Conservation (phyloP, 495 filamentous ascomycete species). For the Aspergillus biplanus region DNA sequence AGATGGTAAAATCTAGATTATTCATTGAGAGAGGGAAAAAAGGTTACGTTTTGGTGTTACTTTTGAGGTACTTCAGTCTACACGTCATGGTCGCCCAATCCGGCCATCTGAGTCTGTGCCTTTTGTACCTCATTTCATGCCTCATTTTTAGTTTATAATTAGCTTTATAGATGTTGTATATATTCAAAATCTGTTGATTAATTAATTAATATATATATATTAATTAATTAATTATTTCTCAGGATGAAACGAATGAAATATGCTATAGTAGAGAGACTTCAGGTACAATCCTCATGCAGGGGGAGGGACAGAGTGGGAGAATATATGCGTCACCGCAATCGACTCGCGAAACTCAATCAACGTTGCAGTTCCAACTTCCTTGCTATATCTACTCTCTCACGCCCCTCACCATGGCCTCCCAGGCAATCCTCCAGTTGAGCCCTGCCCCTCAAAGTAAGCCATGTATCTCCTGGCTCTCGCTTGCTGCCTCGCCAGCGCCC, state of each 20-base stretch:
- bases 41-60: background rate
- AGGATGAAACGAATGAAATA: no score
- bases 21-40: background rate
- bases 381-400: background rate
- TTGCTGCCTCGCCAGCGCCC: constrained; percentile 18
- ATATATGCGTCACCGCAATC: constrained; percentile 14
- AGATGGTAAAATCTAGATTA: no score
- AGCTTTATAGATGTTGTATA: no score
- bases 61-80: background rate
- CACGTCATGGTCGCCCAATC: background rate
- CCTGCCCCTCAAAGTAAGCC: background rate
- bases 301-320: background rate
- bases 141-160: no score
- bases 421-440: background rate
- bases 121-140: no score
- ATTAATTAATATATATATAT: no score
- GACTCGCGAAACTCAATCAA: constrained; percentile 1
- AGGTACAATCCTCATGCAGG: background rate
- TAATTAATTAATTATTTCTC: no score
- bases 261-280: background rate
- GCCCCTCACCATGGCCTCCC: background rate
- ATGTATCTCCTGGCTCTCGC: constrained; percentile 15
- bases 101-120: no score
- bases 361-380: background rate
- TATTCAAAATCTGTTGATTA: no score